phyloP scores from a whole-genome alignment of 306 rosid genomes.

The Castanea mollissima region DNA sequence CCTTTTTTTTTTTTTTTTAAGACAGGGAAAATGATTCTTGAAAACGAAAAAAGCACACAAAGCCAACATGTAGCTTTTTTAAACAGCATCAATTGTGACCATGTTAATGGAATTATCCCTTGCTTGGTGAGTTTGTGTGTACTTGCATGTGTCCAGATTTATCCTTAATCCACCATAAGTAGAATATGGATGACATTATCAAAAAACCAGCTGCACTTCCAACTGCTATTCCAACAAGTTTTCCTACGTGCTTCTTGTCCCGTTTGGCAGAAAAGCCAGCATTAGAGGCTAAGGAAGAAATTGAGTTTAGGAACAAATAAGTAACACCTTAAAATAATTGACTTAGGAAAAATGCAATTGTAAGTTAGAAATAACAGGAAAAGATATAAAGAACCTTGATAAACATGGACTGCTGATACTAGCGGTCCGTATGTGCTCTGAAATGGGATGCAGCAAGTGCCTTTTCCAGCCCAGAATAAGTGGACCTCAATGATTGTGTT shows the following conservation, averaged over 20 bases:
- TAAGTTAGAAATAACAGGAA: not conserved
- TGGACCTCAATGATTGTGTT: constrained; percentile 31
- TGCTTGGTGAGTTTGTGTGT: constrained; percentile 2
- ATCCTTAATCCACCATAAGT: constrained; percentile 20
- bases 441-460: constrained; percentile 44
- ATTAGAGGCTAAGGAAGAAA: not conserved
- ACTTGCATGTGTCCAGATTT: constrained; percentile 6
- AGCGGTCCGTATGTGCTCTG: constrained; percentile 41
- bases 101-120: not conserved
- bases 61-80: not conserved
- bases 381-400: constrained; percentile 17
- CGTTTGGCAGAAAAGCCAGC: constrained; percentile 1
- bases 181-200: constrained; percentile 14
- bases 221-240: constrained; percentile 20
- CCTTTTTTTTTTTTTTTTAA: too few species aligned
- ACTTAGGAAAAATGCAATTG: not conserved
- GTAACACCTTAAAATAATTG: not conserved
- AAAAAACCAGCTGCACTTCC: constrained; percentile 26
- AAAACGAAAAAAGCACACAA: not conserved
- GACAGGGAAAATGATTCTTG: not conserved
- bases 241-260: constrained; percentile 27
- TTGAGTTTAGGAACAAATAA: not conserved
- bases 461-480: constrained; percentile 39
- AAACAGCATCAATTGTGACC: not conserved
- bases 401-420: constrained; percentile 36